Conservation (phyloP, 805 yeast genomes). For the Saccharomyces kudriavzevii region DNA sequence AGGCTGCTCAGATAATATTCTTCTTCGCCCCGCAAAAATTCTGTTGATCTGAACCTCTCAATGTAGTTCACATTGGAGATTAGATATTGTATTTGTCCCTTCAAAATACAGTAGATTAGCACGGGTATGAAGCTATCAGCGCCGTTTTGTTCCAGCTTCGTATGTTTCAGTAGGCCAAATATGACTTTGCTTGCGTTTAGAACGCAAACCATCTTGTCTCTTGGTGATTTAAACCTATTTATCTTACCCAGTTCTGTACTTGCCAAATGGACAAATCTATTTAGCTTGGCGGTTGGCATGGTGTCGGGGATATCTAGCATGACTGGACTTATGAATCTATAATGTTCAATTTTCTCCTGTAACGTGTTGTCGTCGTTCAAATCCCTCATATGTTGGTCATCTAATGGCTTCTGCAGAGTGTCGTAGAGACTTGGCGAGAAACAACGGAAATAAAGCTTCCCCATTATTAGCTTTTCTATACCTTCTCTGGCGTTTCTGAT, state of each 20-base stretch:
- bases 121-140: slow-evolving; percentile 95
- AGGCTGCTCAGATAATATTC: slow-evolving; percentile 87
- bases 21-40: slow-evolving; percentile 76
- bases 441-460: slow-evolving; percentile 65
- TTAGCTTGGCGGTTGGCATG: slow-evolving; percentile 36
- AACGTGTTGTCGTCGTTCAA: slow-evolving; percentile 50
- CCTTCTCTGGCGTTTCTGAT: slow-evolving; percentile 80
- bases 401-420: slow-evolving; percentile 34
- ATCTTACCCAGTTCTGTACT: slow-evolving; percentile 68
- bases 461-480: slow-evolving; percentile 86
- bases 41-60: slow-evolving; percentile 71
- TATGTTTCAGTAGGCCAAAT: slow-evolving; percentile 72
- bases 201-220: slow-evolving; percentile 88
- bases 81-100: slow-evolving; percentile 56
- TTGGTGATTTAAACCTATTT: slow-evolving; percentile 79
- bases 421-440: slow-evolving; percentile 52
- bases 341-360: slow-evolving; percentile 47
- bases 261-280: slow-evolving; percentile 57
- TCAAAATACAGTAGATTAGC: slow-evolving; percentile 67
- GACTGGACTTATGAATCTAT: slow-evolving; percentile 60
- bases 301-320: slow-evolving; percentile 69
- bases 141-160: slow-evolving; percentile 57
- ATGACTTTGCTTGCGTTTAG: slow-evolving; percentile 88
- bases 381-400: slow-evolving; percentile 55
- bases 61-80: slow-evolving; percentile 76